Evolutionary conservation across 1,139 yeast species (phyloP).

Genomic region (Saccharomyces hybrid): DNA sequence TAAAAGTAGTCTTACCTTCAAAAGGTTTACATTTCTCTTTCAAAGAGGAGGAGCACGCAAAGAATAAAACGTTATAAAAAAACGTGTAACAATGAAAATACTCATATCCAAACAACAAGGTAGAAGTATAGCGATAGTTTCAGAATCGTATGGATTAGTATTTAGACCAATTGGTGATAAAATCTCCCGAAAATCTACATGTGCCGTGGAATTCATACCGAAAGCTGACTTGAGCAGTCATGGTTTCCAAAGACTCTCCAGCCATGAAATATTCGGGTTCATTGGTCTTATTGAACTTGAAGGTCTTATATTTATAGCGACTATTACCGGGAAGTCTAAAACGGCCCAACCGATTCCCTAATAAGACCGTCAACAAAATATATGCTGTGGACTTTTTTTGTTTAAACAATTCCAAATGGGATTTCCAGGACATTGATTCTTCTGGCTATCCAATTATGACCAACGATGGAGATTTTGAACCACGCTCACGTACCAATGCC

Average conservation of each 20-base stretch:
- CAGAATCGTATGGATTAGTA: constrained; percentile 26
- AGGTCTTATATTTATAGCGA: constrained; percentile 62
- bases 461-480: constrained; percentile 10
- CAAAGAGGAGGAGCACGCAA: neutral
- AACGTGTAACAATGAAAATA: constrained; percentile 19
- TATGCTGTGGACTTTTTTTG: constrained; percentile 80
- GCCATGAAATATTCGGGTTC: constrained; percentile 65
- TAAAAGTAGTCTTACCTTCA: neutral
- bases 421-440: constrained; percentile 57
- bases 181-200: constrained; percentile 18
- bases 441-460: constrained; percentile 50
- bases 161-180: constrained; percentile 22
- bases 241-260: constrained; percentile 42
- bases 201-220: constrained; percentile 30
- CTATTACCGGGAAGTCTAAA: constrained; percentile 64
- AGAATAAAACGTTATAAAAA: neutral
- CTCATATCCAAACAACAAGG: constrained; percentile 23
- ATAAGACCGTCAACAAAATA: constrained; percentile 74
- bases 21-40: neutral
- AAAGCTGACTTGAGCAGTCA: constrained; percentile 19
- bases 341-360: constrained; percentile 80
- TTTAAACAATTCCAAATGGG: constrained; percentile 68
- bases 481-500: neutral
- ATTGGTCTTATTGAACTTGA: constrained; percentile 72
- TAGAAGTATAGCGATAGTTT: constrained; percentile 28